Conservation (phyloP, 2,329 filamentous ascomycete genomes). For the Acarospora socialis region DNA sequence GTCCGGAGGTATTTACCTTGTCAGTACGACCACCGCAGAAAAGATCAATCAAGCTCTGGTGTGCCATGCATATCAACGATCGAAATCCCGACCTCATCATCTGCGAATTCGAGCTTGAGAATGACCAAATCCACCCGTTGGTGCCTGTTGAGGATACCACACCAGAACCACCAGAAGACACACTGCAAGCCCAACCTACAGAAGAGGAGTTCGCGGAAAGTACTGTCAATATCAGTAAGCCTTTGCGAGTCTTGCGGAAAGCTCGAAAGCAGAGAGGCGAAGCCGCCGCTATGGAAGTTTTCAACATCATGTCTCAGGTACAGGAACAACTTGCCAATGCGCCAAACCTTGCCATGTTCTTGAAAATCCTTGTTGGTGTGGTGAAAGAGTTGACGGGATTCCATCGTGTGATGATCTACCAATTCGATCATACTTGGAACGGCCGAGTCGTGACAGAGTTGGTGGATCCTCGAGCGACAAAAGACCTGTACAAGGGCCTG, state of each 20-base stretch:
- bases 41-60: constrained; percentile 61
- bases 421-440: constrained; percentile 72
- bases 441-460: constrained; percentile 78
- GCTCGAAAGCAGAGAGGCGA: constrained; percentile 60
- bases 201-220: constrained; percentile 58
- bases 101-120: constrained; percentile 79
- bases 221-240: constrained; percentile 55
- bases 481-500: constrained; percentile 73
- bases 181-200: constrained; percentile 57
- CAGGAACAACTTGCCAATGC: constrained; percentile 73
- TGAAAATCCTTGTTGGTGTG: constrained; percentile 72
- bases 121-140: constrained; percentile 55
- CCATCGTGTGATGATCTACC: constrained; percentile 84
- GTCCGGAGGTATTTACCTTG: constrained; percentile 74
- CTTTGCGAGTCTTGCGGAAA: constrained; percentile 56
- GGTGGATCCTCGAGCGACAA: constrained; percentile 63
- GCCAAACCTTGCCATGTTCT: constrained; percentile 52
- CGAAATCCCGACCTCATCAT: constrained; percentile 57
- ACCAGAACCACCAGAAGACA: constrained; percentile 56
- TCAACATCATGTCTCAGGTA: constrained; percentile 81
- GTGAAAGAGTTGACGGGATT: constrained; percentile 84
- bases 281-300: constrained; percentile 70
- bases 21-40: constrained; percentile 48
- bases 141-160: constrained; percentile 45
- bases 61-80: constrained; percentile 64